phyloP scores from a whole-genome alignment of 2,329 filamentous ascomycete genomes.

The Epichloe baconii region DNA sequence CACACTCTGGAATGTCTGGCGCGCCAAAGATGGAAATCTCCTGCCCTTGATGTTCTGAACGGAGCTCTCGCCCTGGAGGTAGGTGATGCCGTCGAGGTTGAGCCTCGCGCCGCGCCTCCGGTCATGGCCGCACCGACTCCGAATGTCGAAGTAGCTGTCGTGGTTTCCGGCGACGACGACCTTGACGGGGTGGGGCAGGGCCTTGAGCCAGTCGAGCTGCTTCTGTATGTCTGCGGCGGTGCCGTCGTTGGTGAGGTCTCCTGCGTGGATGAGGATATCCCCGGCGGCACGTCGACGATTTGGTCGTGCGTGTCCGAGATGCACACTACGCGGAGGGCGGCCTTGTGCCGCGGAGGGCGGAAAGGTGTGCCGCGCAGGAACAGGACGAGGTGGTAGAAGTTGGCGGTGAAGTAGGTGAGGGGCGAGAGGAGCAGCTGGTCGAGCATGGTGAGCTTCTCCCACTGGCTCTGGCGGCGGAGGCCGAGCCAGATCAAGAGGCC shows the following conservation, averaged over 20 bases:
- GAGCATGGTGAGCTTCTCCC: conserved; percentile 39
- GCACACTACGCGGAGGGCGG: conserved; percentile 64
- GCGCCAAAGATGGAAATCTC: conserved; percentile 59
- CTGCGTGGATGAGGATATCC: conserved; percentile 80
- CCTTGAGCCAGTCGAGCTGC: conserved; percentile 72
- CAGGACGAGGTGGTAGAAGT: conserved; percentile 51
- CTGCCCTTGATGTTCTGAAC: conserved; percentile 48
- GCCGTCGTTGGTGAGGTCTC: conserved; percentile 68
- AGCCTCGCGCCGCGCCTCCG: conserved; percentile 37
- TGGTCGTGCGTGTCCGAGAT: conserved; percentile 79
- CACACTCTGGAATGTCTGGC: conserved; percentile 65
- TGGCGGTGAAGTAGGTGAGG: conserved; percentile 47
- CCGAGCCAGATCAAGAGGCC: conserved; percentile 30
- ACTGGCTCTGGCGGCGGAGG: conserved; percentile 33
- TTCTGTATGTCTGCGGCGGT: conserved; percentile 60
- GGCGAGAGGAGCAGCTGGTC: conserved; percentile 57
- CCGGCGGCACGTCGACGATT: conserved; percentile 49
- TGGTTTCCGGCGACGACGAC: conserved; percentile 80
- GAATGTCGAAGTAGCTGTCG: conserved; percentile 69
- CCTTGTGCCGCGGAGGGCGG: conserved; percentile 38
- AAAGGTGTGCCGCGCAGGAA: conserved; percentile 55
- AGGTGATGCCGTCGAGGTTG: conserved; percentile 56
- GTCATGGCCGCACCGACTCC: conserved; percentile 44
- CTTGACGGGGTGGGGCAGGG: conserved; percentile 65
- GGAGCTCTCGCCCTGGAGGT: conserved; percentile 58